phyloP scores from a whole-genome alignment of 495 filamentous ascomycete species.

The Emericellopsis terricola region DNA sequence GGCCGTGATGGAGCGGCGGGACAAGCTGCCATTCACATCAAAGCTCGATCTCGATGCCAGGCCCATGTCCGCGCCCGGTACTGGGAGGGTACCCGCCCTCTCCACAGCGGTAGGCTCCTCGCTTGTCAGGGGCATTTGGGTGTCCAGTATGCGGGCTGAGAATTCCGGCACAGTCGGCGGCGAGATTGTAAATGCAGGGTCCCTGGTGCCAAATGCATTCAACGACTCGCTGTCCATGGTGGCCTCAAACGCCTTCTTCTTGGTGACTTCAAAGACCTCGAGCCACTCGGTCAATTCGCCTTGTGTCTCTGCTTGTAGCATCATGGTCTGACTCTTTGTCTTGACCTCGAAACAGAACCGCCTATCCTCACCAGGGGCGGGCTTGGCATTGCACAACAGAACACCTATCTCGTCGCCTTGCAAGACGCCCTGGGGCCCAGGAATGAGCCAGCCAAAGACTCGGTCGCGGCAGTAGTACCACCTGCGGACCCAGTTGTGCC shows the following conservation, averaged over 20 bases:
- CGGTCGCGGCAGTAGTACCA: conserved; percentile 95
- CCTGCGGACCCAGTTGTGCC: conserved; percentile 70
- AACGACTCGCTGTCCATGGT: conserved; percentile 71
- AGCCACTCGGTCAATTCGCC: conserved; percentile 82
- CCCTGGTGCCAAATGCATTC: conserved; percentile 39
- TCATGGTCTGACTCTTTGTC: conserved; percentile 80
- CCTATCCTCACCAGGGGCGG: conserved; percentile 80
- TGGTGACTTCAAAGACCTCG: conserved; percentile 77
- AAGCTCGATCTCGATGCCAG: conserved; percentile 46
- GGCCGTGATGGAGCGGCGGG: conserved; percentile 27
- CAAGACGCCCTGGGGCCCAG: conserved; percentile 72
- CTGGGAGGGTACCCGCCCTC: conserved; percentile 35
- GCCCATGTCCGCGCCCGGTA: conserved; percentile 42
- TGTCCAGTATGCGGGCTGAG: conserved; percentile 56
- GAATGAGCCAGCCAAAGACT: conserved; percentile 91
- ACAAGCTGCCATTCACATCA: conserved; percentile 36
- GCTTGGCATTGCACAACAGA: conserved; percentile 76
- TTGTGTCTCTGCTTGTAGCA: conserved; percentile 88
- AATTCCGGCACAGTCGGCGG: conserved; percentile 79
- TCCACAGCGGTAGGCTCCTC: conserved; percentile 2
- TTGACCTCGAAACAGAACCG: conserved; percentile 98
- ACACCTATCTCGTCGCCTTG: conserved; percentile 95
- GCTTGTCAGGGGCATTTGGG: conserved; percentile 33
- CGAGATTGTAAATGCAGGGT: conserved; percentile 85
- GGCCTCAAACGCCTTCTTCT: conserved; percentile 76